Evolutionary conservation across 108 stramenopile genomes (phyloP).

Genomic region (Aurantiochytrium sp.): DNA sequence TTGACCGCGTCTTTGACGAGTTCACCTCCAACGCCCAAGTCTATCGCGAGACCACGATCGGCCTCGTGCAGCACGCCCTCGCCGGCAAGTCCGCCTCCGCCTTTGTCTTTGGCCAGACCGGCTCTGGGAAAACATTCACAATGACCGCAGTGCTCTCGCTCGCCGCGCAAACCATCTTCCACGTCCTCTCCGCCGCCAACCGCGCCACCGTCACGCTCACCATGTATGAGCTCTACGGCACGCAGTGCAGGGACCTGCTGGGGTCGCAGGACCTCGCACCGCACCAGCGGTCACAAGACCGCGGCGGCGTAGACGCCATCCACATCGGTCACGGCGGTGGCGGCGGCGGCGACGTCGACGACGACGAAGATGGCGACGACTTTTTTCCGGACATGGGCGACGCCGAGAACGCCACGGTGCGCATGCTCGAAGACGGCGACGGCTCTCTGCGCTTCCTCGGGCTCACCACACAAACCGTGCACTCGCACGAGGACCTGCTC

Average conservation of each 20-base stretch:
- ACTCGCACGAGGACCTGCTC: constrained; percentile 44
- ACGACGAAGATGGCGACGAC: background rate
- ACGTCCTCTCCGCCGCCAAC: background rate
- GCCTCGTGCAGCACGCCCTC: constrained; percentile 49
- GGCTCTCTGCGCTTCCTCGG: constrained; percentile 37
- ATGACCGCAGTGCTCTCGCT: constrained; percentile 54
- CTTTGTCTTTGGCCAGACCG: constrained; percentile 68
- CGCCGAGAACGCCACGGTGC: constrained; percentile 11
- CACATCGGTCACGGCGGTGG: too few species aligned
- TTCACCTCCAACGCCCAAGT: constrained; percentile 55
- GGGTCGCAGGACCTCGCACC: constrained; percentile 27
- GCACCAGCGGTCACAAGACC: too few species aligned
- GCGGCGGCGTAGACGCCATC: too few species aligned
- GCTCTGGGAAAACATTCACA: constrained; percentile 55
- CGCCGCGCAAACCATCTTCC: constrained; percentile 45
- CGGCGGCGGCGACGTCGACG: background rate
- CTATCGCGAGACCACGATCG: constrained; percentile 48
- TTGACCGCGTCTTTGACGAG: constrained; percentile 59
- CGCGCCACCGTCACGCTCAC: constrained; percentile 39
- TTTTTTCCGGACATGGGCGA: too few species aligned
- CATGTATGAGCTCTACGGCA: constrained; percentile 60
- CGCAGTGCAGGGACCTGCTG: constrained; percentile 53
- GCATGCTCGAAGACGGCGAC: constrained; percentile 49
- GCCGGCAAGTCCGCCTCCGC: constrained; percentile 49
- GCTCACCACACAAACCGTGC: constrained; percentile 38